phyloP scores from a whole-genome alignment of 176 grass and related monocot genomes.

The Ensete ventricosum region DNA sequence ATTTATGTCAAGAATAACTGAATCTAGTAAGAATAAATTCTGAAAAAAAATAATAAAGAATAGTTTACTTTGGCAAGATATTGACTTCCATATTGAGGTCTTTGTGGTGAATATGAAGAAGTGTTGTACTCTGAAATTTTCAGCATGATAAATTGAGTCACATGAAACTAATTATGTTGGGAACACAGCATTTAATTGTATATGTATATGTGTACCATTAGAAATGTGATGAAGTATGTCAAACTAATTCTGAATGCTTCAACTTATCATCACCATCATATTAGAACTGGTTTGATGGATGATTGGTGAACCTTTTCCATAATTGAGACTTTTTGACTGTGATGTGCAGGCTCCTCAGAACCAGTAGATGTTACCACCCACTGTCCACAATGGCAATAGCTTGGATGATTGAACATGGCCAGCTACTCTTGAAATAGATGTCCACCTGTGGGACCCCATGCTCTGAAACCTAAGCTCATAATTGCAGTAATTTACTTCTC shows the following conservation, averaged over 20 bases:
- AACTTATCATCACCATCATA: neutral
- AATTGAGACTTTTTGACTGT: neutral
- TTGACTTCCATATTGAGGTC: too few species aligned
- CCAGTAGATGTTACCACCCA: neutral
- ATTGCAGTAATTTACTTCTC: neutral
- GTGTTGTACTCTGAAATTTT: too few species aligned
- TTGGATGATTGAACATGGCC: neutral
- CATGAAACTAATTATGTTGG: neutral
- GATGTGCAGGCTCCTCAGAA: neutral
- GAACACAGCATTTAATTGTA: neutral
- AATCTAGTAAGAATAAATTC: too few species aligned
- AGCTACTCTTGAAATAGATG: neutral
- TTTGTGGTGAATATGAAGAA: too few species aligned
- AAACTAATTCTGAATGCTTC: neutral
- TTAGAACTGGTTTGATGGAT: neutral
- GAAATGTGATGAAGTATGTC: neutral
- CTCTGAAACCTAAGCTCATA: neutral
- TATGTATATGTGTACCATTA: neutral
- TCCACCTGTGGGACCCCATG: neutral
- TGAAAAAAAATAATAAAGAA: too few species aligned
- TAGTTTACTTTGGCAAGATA: too few species aligned
- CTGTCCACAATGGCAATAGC: neutral
- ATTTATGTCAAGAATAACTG: too few species aligned
- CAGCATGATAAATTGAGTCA: too few species aligned
- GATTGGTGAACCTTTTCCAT: neutral